Base-by-base conservation (phyloP, 805 yeast species). In the Tetrapisispora taiwanensis region DNA sequence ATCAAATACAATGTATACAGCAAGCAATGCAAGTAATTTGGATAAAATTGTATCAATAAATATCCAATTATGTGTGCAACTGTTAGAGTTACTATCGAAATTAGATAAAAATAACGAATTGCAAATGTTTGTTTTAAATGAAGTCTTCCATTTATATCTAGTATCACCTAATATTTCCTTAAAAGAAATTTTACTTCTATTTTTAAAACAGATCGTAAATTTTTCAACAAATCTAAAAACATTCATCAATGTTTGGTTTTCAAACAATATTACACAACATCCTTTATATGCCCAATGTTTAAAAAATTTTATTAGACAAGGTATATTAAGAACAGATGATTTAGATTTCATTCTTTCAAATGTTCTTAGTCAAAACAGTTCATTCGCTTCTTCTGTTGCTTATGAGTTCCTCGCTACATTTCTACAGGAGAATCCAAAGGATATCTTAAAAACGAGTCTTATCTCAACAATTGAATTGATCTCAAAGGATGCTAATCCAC, bases 231-330 rank as follows among this genome's bases (percentile, higher is more conserved):
- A 83, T 8, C 87, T 95, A 0, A 86, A 92, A 35, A 87, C 85
- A 56, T 96, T 87, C 67, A 95, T 90, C 20, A 79, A 83, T 22
- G 76, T 92, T 76, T 90, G 97, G 97, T 73, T 92, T 51, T 80
- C 88, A 20, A 84, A 84, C 60, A 85, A 94, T 1, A 78, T 37
- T 3, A n/a, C 15, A 27, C n/a, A 15, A 10, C 7, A 37, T 37
- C 82, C 32, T 97, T 90, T 60, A 83, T 81, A 17, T 18, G n/a
- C 14, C 15, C 15, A 12, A 18, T 7, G 10, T 10, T 18, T 37
- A 54, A 75, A 96, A 45, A 89, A 87, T 60, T 84, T 79, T 65
- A 84, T 68, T 92, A 42, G 70, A 89, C 53, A 73, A 78, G 47
- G 81, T 83, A 28, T 84, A 86, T 39, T 71, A 90, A 48, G 78